A percentile compares a stretch with the other conserved stretches of the same genome.
These are phyloP conservation scores for Oryza nivara DNA, from an alignment of 176 grass and related monocot genomes.

Conservation along the genomic window DNA sequence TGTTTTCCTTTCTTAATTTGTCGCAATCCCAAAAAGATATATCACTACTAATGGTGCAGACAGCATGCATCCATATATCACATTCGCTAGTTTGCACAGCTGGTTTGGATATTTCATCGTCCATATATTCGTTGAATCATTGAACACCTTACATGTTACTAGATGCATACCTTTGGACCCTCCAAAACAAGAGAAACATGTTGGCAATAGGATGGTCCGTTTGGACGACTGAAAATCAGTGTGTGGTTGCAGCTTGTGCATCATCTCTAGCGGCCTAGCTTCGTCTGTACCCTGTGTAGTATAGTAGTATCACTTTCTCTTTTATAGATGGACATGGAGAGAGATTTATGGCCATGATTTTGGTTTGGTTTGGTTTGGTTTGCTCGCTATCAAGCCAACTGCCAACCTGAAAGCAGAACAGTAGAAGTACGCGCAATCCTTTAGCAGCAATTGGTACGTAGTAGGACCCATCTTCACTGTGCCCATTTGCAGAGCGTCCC, in stretches of 20 bases:
- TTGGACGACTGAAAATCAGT: not conserved
- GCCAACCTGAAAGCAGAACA: slow-evolving; percentile 4
- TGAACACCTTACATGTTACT: not conserved
- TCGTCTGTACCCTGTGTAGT: not conserved
- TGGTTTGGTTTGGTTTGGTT: not conserved
- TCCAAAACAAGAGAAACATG: not conserved
- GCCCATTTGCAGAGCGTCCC: not conserved
- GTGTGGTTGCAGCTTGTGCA: slow-evolving; percentile 3
- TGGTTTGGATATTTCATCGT: not conserved
- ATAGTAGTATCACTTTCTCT: not conserved
- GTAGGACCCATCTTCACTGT: not conserved
- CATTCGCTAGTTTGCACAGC: not conserved
- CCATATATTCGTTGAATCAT: too few species aligned
- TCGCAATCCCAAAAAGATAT: not conserved
- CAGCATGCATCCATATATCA: not conserved
- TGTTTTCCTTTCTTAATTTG: not conserved
- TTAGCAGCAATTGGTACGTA: not conserved
- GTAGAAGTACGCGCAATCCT: not conserved
- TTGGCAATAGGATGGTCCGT: not conserved
- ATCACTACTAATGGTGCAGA: slow-evolving; percentile 30
- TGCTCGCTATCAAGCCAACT: not conserved
- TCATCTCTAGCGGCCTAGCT: not conserved
- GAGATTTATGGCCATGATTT: not conserved
- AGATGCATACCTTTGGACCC: not conserved
- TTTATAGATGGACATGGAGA: not conserved